These are phyloP conservation scores for Hysterangium stoloniferum DNA, from an alignment of 768 basidiomycete species.

Conservation along the genomic window DNA sequence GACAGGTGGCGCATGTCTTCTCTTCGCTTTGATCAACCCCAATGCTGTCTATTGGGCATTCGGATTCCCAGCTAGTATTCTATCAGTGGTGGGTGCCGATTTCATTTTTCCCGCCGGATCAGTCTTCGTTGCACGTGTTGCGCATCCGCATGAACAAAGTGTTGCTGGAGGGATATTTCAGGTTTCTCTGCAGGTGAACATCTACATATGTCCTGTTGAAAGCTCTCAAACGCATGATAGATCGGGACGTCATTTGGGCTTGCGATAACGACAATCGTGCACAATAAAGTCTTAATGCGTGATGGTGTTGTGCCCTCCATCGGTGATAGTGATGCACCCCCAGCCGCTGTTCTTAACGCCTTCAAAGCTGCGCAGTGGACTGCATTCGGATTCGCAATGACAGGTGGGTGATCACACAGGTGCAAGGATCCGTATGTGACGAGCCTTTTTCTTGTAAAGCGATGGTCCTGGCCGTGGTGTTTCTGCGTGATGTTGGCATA, in stretches of 20 bases:
- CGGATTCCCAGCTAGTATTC: constrained; percentile 58
- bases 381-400: constrained; percentile 49
- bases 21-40: constrained; percentile 63
- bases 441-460: constrained; percentile 16
- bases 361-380: constrained; percentile 65
- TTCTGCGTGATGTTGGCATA: constrained; percentile 34
- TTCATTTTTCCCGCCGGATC: constrained; percentile 70
- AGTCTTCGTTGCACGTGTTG: constrained; percentile 64
- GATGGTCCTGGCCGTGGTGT: constrained; percentile 26
- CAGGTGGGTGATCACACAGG: constrained; percentile 43
- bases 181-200: constrained; percentile 63
- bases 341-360: constrained; percentile 38
- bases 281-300: constrained; percentile 39
- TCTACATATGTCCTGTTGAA: neutral
- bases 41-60: constrained; percentile 62
- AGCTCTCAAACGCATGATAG: no score
- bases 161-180: constrained; percentile 71
- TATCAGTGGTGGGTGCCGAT: constrained; percentile 69
- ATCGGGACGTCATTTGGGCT: constrained; percentile 64
- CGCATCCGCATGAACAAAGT: constrained; percentile 63
- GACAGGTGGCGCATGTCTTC: constrained; percentile 49
- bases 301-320: constrained; percentile 26
- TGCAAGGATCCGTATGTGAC: no score
- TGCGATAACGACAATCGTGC: constrained; percentile 66
- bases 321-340: constrained; percentile 25